These are phyloP conservation scores for Purpureocillium takamizusanense DNA, from an alignment of 2,329 filamentous ascomycete genomes.

Conservation along the genomic window DNA sequence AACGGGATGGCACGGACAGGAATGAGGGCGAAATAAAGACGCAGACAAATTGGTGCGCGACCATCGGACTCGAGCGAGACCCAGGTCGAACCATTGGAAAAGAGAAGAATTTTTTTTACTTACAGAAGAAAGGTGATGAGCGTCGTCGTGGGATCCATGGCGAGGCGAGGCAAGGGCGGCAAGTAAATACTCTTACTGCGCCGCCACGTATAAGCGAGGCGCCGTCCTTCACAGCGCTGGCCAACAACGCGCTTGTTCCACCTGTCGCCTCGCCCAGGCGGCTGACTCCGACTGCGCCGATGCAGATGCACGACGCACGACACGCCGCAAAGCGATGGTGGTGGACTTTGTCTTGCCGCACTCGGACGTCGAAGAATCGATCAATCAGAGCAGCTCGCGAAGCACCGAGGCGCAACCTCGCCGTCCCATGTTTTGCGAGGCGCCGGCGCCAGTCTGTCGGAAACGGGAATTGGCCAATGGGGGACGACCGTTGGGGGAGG, in stretches of 20 bases:
- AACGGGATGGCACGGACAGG: background rate
- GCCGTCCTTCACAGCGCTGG: no score
- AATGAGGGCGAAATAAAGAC: slow-evolving; percentile 3
- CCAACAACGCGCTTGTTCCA: no score
- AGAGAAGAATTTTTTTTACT: slow-evolving; percentile 20
- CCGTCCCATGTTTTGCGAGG: slow-evolving; percentile 15
- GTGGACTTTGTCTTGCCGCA: background rate
- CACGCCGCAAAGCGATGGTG: background rate
- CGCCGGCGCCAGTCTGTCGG: slow-evolving; percentile 11
- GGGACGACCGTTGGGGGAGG: background rate
- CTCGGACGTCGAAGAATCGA: background rate
- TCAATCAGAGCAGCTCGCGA: slow-evolving; percentile 10
- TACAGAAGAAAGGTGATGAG: slow-evolving; percentile 62
- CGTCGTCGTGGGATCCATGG: slow-evolving; percentile 54
- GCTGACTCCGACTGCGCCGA: no score
- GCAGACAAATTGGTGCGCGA: background rate
- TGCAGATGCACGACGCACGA: background rate
- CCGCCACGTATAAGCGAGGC: no score
- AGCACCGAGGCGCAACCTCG: slow-evolving; percentile 15
- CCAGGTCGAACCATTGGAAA: slow-evolving; percentile 1
- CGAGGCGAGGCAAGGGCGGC: slow-evolving; percentile 4
- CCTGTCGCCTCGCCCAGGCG: background rate
- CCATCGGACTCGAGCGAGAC: background rate
- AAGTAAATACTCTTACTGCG: background rate
- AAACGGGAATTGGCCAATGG: slow-evolving; percentile 6